Evolutionary conservation across 768 basidiomycete genomes (phyloP).

Genomic region (Leccinellum albellum): DNA sequence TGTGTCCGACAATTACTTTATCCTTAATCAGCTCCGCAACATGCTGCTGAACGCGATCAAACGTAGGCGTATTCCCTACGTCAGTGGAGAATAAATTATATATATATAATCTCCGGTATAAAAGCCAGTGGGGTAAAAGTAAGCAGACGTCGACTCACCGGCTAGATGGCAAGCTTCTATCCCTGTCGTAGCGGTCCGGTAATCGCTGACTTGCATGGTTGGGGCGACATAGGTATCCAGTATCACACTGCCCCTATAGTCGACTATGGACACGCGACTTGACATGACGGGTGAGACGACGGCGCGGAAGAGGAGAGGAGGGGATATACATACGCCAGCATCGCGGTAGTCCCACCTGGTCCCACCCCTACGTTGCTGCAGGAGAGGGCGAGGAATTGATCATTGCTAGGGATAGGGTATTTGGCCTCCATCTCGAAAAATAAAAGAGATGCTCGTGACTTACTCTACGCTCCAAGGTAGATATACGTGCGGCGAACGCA

Average conservation of each 20-base stretch:
- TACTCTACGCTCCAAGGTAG: constrained; percentile 14
- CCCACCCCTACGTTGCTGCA: constrained; percentile 76
- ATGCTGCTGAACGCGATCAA: constrained; percentile 60
- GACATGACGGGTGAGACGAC: constrained; percentile 9
- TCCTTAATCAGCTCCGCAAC: constrained; percentile 65
- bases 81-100: background rate
- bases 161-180: constrained; percentile 42
- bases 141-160: constrained; percentile 28
- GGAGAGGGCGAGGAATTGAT: constrained; percentile 57
- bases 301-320: constrained; percentile 2
- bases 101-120: background rate
- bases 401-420: constrained; percentile 31
- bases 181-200: constrained; percentile 63
- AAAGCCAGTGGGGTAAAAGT: background rate
- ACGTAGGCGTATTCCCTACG: constrained; percentile 43
- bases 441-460: constrained; percentile 12
- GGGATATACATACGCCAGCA: constrained; percentile 64
- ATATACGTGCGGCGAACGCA: constrained; percentile 24
- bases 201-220: constrained; percentile 67
- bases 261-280: constrained; percentile 52
- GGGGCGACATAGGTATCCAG: constrained; percentile 67
- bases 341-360: constrained; percentile 74
- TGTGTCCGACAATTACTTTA: constrained; percentile 72
- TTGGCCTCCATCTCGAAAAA: constrained; percentile 30
- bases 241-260: constrained; percentile 54